Evolutionary conservation across 2,329 filamentous ascomycete genomes (phyloP).

Genomic region (Monilinia polystroma): DNA sequence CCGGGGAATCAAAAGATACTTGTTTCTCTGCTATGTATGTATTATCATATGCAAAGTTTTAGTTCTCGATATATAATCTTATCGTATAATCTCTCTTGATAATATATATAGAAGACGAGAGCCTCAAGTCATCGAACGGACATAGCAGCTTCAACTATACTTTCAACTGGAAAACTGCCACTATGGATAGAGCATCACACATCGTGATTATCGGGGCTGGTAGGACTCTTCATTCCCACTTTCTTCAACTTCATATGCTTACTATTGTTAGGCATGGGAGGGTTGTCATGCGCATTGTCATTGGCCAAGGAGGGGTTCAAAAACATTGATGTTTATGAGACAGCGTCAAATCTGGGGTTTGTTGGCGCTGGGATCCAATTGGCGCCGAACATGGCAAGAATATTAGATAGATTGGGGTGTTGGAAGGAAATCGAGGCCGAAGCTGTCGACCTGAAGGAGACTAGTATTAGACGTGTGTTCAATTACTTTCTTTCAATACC

Average conservation of each 20-base stretch:
- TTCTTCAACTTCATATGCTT: neutral
- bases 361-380: conserved; percentile 84
- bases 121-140: neutral
- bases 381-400: conserved; percentile 77
- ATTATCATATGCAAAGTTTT: neutral
- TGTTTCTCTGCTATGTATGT: neutral
- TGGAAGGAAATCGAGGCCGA: conserved; percentile 70
- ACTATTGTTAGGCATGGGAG: conserved; percentile 66
- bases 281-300: conserved; percentile 68
- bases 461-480: conserved; percentile 65
- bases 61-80: neutral
- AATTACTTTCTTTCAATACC: neutral
- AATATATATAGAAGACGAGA: neutral
- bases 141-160: neutral
- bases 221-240: conserved; percentile 33
- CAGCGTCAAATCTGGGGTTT: conserved; percentile 71
- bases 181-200: conserved; percentile 26
- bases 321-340: conserved; percentile 72
- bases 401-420: conserved; percentile 69
- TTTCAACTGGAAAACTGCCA: neutral
- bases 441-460: conserved; percentile 68
- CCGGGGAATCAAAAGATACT: neutral
- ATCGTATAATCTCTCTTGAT: neutral
- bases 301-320: conserved; percentile 75
- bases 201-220: conserved; percentile 52